Percentiles rank a stretch among this genome's conserved stretches.
phyloP scores from a whole-genome alignment of 2,329 filamentous ascomycete genomes.

The Thielaviopsis ethacetica region DNA sequence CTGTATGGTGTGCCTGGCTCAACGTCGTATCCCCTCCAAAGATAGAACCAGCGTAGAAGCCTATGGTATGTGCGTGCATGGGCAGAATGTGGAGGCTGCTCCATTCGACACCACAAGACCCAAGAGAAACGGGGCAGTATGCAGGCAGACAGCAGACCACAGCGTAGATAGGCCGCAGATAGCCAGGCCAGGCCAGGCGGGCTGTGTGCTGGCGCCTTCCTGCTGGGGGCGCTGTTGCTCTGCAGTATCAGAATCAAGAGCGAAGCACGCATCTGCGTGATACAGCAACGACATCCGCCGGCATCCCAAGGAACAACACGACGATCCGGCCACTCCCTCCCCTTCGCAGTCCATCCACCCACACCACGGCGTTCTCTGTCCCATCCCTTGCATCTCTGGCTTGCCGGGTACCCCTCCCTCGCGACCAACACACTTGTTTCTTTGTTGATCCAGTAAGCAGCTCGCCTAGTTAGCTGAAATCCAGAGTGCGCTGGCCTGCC shows the following conservation, averaged over 20 bases:
- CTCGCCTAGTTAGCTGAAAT: conserved; percentile 33
- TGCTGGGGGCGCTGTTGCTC: no score
- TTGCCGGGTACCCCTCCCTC: background rate
- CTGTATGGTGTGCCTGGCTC: no score
- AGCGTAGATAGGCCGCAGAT: background rate
- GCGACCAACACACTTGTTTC: background rate
- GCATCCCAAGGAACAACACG: background rate
- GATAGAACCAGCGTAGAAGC: no score
- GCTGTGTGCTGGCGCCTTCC: background rate
- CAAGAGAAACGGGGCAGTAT: no score
- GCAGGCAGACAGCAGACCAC: no score
- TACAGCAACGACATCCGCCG: background rate
- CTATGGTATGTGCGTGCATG: no score
- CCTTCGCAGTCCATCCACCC: background rate
- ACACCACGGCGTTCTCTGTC: background rate
- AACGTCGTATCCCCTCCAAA: no score
- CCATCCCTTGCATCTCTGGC: background rate
- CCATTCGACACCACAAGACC: no score
- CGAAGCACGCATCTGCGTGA: background rate
- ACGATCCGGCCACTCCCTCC: background rate
- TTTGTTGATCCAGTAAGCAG: background rate
- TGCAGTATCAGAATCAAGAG: background rate
- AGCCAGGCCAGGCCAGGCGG: background rate
- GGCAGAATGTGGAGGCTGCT: no score
- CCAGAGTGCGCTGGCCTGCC: conserved; percentile 43